phyloP scores from a whole-genome alignment of 371 early-diverging fungal genomes.

The Sporodiniella umbellata region DNA sequence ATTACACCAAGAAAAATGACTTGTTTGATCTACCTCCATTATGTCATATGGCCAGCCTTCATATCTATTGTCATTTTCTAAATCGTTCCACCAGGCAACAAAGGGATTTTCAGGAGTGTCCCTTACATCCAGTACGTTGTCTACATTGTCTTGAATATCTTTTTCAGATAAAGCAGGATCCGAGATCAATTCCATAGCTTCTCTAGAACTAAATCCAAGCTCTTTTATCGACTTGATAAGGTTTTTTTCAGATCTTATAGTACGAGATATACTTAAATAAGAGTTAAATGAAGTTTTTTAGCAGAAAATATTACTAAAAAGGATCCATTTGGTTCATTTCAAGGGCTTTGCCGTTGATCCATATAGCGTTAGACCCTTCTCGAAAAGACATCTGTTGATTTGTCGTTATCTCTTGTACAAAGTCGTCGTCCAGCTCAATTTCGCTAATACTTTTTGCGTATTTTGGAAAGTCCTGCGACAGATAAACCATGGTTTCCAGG shows the following conservation, averaged over 20 bases:
- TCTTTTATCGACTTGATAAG: conserved; percentile 43
- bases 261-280: conserved; percentile 21
- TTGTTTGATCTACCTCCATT: conserved; percentile 40
- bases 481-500: conserved; percentile 55
- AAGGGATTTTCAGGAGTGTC: conserved; percentile 46
- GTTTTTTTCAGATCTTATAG: conserved; percentile 23
- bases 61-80: conserved; percentile 82
- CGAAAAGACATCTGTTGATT: conserved; percentile 29
- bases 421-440: conserved; percentile 25
- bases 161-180: conserved; percentile 30
- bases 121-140: conserved; percentile 79
- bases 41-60: conserved; percentile 61
- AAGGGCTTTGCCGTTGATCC: conserved; percentile 67
- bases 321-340: conserved; percentile 58
- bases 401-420: conserved; percentile 25
- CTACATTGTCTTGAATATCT: conserved; percentile 24
- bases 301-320: conserved; percentile 48
- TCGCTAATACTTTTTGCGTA: conserved; percentile 70
- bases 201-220: conserved; percentile 51
- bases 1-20: neutral
- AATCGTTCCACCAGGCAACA: conserved; percentile 86
- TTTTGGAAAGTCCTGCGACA: conserved; percentile 83
- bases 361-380: conserved; percentile 46
- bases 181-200: conserved; percentile 67
- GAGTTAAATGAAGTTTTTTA: neutral